Base-by-base conservation (phyloP, 306 rosid species). In the Citrullus colocynthis region DNA sequence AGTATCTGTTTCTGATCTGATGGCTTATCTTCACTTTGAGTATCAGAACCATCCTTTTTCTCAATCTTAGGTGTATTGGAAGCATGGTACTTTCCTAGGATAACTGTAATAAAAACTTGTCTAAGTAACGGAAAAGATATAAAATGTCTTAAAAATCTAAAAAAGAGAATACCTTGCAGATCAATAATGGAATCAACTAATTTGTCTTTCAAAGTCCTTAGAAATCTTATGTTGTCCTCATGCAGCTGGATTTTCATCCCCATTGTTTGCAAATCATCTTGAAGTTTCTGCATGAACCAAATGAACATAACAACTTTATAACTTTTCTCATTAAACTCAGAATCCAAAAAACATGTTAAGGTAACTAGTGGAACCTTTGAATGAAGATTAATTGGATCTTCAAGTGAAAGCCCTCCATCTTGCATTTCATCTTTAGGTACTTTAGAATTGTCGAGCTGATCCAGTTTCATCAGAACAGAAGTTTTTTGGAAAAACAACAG, bases 241-340 rank as follows among this genome's bases (percentile, higher is more conserved):
- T 89, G 97, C 84, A 85, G 84, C 84, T 92, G 91, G 55, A 95
- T 85, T 85, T 90, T 88, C 79, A 65, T 30, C 80, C 97, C 97
- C 42, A 92, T 74, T 41, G 6, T 57, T 15, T 82, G 93, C 21
- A 95, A 84, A 79, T 89, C 96, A 74, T 83, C 96, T 87, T 95
- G 93, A 60, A 90, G 88, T 84, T 69, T 95, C 98, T 95, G 88
- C 81, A 79, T 37, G 74, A 63, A 85, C 80, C 77, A 64, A 76
- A 67, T 58, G 14, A 74, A 74, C 28, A 74, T 0, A 34, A 34
- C 56, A 71, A 24, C 7, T 49, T 42, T 5, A 18, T 51, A 49
- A 72, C 44, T 2, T 20, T 21, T 44, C n/a, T 44, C 36, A 21
- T 6, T 13, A 11, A 32, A 21, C 77, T 74, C 0, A 74, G 0